Evolutionary conservation across 495 filamentous ascomycete species (phyloP).

Genomic region (Astrocystis sublimbata): DNA sequence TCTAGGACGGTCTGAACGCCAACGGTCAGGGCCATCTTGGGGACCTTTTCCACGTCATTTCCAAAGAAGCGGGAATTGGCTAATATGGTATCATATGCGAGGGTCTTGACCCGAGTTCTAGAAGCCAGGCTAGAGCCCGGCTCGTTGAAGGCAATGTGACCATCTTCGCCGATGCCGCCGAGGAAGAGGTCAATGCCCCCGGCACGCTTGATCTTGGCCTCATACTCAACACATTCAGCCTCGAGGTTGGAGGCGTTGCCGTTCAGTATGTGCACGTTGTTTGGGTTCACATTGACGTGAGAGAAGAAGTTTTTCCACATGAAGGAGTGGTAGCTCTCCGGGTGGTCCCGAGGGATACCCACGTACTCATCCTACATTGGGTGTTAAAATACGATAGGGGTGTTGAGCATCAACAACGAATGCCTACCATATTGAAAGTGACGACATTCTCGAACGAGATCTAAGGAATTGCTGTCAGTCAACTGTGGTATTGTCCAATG

Average conservation of each 20-base stretch:
- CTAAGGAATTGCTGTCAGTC: slow-evolving; percentile 22
- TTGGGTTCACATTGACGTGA: slow-evolving; percentile 77
- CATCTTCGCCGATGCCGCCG: slow-evolving; percentile 81
- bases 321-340: slow-evolving; percentile 83
- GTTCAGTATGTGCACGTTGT: slow-evolving; percentile 83
- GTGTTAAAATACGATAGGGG: slow-evolving; percentile 15
- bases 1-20: slow-evolving; percentile 87
- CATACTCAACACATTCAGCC: slow-evolving; percentile 76
- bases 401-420: slow-evolving; percentile 1
- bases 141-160: slow-evolving; percentile 90
- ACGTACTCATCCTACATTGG: slow-evolving; percentile 76
- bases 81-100: slow-evolving; percentile 83
- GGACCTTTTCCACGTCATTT: slow-evolving; percentile 70
- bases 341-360: slow-evolving; percentile 76
- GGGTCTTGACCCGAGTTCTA: slow-evolving; percentile 79
- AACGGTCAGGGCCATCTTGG: slow-evolving; percentile 81
- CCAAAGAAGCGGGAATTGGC: slow-evolving; percentile 84
- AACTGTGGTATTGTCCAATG: background rate
- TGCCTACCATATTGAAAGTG: slow-evolving; percentile 85
- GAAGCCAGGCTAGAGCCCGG: slow-evolving; percentile 78
- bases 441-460: slow-evolving; percentile 86
- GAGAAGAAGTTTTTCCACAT: slow-evolving; percentile 93
- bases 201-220: slow-evolving; percentile 70
- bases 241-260: slow-evolving; percentile 75
- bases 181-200: slow-evolving; percentile 87